Evolutionary conservation across 139 green algal species (phyloP), one percentile per base, ranked within the genome.

Genomic region (Picochlorum sp.): DNA sequence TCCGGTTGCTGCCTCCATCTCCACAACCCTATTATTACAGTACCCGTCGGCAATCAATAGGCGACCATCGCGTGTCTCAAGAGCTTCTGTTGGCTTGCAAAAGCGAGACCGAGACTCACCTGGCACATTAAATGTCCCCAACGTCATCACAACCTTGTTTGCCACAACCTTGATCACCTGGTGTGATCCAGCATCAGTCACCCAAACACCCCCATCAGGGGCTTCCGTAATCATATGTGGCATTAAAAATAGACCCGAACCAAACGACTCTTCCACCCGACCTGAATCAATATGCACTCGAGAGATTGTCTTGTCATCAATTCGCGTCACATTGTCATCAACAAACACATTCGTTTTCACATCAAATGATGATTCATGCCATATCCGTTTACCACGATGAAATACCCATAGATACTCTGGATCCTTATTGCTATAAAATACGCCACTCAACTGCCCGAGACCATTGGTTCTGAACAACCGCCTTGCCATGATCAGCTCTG

Each of bases 21-120:
- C 24, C 26, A 67, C 66, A 34, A 86, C 68, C 4, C 80, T 63
- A 16, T 34, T 31, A 38, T 77, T 79, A 66, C 80, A 85, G 69
- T 86, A 86, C 18, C 88, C 88, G 58, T 95, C 90, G 4, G 79
- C 69, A 1, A 97, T 79, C 31, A 81, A 81, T 62, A 97, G 73
- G 15, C 54, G 73, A 34, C 88, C 88, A 45, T 92, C 77, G 10
- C 72, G 70, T 6, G 79, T 68, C 8, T 88, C 72, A 1, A 70
- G 78, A 14, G 90, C 88, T 72, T 92, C 76, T 52, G 90, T 93
- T 13, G 90, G 90, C 74, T 88, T 84, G 80, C 90, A 96, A 14
- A 96, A 78, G 28, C 16, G 81, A 37, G 16, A 60, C 79, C 5
- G 44, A 20, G 20, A 21, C 9, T 24, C 20, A n/a, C 84, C 88